A percentile compares a stretch with the other conserved stretches of the same genome.
These are phyloP conservation scores for Xanthoparmelia taractica DNA, from an alignment of 495 filamentous ascomycete species.

Conservation along the genomic window DNA sequence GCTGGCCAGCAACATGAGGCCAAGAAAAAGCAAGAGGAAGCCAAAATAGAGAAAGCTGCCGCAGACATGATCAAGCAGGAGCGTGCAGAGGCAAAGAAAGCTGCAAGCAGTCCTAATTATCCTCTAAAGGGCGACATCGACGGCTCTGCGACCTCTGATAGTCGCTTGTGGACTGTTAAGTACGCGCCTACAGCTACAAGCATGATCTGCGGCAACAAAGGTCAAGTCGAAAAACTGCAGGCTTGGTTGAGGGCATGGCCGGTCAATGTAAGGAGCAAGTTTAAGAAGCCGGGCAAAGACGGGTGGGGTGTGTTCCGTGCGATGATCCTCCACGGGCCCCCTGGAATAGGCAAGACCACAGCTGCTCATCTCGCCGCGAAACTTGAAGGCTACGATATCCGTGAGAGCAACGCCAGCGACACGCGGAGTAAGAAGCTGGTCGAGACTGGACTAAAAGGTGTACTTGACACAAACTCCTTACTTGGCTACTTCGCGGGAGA, in stretches of 20 bases:
- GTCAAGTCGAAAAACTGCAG: slow-evolving; percentile 79
- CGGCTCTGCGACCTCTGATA: slow-evolving; percentile 41
- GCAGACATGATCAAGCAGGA: slow-evolving; percentile 69
- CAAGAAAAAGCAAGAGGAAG: slow-evolving; percentile 73
- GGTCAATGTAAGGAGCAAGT: slow-evolving; percentile 60
- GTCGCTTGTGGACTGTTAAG: slow-evolving; percentile 87
- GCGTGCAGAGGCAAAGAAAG: slow-evolving; percentile 45
- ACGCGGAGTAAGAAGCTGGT: slow-evolving; percentile 96
- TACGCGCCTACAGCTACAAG: slow-evolving; percentile 77
- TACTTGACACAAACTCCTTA: slow-evolving; percentile 87
- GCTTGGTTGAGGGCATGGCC: slow-evolving; percentile 79
- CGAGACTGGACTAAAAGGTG: slow-evolving; percentile 74
- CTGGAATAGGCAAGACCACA: slow-evolving; percentile 96
- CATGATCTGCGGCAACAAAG: slow-evolving; percentile 96
- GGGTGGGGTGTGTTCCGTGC: slow-evolving; percentile 71
- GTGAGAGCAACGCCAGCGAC: slow-evolving; percentile 95
- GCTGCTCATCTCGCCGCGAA: slow-evolving; percentile 91
- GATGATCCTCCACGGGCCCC: slow-evolving; percentile 88
- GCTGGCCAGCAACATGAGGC: slow-evolving; percentile 76
- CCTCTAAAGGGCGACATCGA: slow-evolving; percentile 24
- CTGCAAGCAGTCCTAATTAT: slow-evolving; percentile 29
- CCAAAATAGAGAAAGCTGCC: slow-evolving; percentile 67
- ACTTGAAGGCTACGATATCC: slow-evolving; percentile 83
- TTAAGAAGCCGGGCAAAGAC: slow-evolving; percentile 73
- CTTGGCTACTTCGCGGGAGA: slow-evolving; percentile 87